Evolutionary conservation across 192 early-diverging fungal genomes (phyloP).

Genomic region (Funneliformis geosporum): DNA sequence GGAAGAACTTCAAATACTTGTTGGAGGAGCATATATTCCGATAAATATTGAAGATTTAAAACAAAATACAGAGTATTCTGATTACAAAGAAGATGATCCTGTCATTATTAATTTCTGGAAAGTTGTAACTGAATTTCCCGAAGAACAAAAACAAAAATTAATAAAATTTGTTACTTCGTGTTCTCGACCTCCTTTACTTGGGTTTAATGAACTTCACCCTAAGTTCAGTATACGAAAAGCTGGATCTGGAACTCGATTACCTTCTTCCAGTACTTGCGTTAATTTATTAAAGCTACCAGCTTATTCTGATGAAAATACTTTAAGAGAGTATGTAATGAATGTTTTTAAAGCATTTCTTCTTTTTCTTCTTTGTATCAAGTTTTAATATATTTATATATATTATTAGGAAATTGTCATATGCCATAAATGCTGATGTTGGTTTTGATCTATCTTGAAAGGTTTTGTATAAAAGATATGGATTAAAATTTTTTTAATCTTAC

Average conservation of each 20-base stretch:
- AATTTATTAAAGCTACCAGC: conserved; percentile 90
- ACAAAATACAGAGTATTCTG: conserved; percentile 73
- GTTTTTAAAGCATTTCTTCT: neutral
- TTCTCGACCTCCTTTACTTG: conserved; percentile 85
- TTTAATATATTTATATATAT: conserved; percentile 12
- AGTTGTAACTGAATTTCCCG: conserved; percentile 46
- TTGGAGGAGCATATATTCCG: conserved; percentile 75
- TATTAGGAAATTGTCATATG: conserved; percentile 78
- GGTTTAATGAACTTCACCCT: conserved; percentile 78
- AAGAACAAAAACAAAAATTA: conserved; percentile 53
- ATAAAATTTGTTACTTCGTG: conserved; percentile 93
- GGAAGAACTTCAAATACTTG: conserved; percentile 85
- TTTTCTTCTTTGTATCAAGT: neutral
- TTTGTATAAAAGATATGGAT: neutral
- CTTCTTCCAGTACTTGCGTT: conserved; percentile 80
- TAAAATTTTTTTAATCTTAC: too few relatives aligned
- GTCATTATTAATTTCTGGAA: conserved; percentile 73
- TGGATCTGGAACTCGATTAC: conserved; percentile 72
- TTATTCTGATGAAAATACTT: conserved; percentile 58
- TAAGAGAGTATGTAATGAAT: conserved; percentile 53
- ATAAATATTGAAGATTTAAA: conserved; percentile 81
- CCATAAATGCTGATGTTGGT: conserved; percentile 85
- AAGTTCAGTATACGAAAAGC: conserved; percentile 71
- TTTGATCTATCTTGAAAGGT: conserved; percentile 80
- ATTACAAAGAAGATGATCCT: conserved; percentile 69